Conservation (phyloP, 2,329 filamentous ascomycete species). For the Epichloe festucae region DNA sequence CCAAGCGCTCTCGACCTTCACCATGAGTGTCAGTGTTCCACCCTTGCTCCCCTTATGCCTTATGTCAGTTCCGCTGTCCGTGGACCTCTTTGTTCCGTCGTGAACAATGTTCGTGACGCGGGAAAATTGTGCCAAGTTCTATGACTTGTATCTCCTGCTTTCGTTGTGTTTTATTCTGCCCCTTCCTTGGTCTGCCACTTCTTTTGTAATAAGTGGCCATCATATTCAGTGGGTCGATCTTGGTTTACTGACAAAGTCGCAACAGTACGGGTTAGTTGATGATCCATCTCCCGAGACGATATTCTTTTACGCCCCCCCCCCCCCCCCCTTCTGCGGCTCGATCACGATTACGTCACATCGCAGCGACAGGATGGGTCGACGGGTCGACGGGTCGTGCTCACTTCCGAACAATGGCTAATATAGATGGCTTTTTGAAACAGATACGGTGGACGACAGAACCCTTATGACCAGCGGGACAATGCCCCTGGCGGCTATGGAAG, state of each 20-base stretch:
- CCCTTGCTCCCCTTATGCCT: slow-evolving; percentile 10
- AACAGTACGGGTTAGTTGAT: slow-evolving; percentile 42
- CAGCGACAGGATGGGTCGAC: not conserved
- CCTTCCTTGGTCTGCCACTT: not conserved
- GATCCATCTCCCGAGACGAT: slow-evolving; percentile 1
- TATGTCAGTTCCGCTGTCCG: slow-evolving; percentile 7
- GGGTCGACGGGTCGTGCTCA: not conserved
- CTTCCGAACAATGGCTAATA: not conserved
- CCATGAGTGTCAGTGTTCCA: slow-evolving; percentile 18
- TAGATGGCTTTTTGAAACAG: slow-evolving; percentile 18
- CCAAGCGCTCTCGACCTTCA: slow-evolving; percentile 8
- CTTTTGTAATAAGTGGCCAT: not conserved
- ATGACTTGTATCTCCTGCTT: not conserved
- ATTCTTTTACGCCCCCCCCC: not conserved
- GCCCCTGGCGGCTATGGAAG: slow-evolving; percentile 21
- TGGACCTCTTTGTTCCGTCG: not conserved
- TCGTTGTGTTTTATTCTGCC: not conserved
- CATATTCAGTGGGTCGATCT: slow-evolving; percentile 2
- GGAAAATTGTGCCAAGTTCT: not conserved
- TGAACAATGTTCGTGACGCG: not conserved
- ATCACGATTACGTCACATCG: too few species aligned
- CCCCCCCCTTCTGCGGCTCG: not conserved
- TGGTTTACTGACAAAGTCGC: slow-evolving; percentile 16
- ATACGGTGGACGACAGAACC: slow-evolving; percentile 43
- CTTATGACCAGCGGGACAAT: slow-evolving; percentile 42